phyloP scores from a whole-genome alignment of 2,329 filamentous ascomycete genomes.

The Microcyclosporella mali region DNA sequence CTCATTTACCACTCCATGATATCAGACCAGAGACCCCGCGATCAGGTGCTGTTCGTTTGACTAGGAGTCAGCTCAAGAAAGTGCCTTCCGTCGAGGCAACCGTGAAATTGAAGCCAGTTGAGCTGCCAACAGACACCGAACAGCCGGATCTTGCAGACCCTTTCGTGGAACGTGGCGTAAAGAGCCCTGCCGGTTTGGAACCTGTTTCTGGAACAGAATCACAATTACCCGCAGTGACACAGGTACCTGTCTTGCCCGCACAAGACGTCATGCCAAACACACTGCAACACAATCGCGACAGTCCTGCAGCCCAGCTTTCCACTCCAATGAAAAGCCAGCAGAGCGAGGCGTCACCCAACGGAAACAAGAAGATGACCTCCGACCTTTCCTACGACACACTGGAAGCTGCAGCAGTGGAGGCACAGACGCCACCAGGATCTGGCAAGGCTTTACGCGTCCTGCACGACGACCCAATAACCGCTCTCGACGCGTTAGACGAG shows the following conservation, averaged over 20 bases:
- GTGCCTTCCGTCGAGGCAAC: background rate
- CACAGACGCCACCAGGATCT: slow-evolving; percentile 12
- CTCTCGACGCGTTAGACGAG: slow-evolving; percentile 48
- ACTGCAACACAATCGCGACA: background rate
- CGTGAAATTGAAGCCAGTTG: background rate
- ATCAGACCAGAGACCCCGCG: slow-evolving; percentile 15
- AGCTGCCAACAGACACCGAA: background rate
- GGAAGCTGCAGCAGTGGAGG: slow-evolving; percentile 22
- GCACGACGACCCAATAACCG: slow-evolving; percentile 44
- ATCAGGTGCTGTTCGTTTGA: slow-evolving; percentile 10
- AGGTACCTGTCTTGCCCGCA: background rate
- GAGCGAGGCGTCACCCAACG: too few relatives aligned
- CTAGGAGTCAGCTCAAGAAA: slow-evolving; percentile 6
- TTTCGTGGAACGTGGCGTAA: background rate
- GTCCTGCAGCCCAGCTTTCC: background rate
- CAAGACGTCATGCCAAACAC: slow-evolving; percentile 10
- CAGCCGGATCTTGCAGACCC: background rate
- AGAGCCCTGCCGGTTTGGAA: background rate
- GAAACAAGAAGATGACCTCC: too few relatives aligned
- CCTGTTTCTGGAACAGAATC: background rate
- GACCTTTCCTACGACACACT: slow-evolving; percentile 19
- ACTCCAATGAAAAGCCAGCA: background rate
- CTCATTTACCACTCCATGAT: slow-evolving; percentile 17
- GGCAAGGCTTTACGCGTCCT: slow-evolving; percentile 13
- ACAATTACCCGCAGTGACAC: background rate